A percentile compares a stretch with the other conserved stretches of the same genome.
Evolutionary conservation across 768 basidiomycete species (phyloP).

Genomic region (Phlegmacium glaucopus): DNA sequence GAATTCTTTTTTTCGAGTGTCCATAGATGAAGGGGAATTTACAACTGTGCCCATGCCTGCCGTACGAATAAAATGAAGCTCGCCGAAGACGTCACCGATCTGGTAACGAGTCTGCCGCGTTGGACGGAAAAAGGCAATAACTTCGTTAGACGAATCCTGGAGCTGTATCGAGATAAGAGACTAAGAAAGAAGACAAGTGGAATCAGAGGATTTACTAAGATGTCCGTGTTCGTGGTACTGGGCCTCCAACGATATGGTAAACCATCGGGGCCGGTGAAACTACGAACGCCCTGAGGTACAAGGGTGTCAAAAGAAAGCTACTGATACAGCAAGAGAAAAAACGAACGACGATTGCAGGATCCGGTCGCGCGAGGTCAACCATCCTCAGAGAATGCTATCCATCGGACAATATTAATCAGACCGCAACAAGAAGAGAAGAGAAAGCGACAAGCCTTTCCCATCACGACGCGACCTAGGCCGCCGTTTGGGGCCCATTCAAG

Average conservation of each 20-base stretch:
- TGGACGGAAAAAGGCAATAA: constrained; percentile 79
- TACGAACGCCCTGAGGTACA: constrained; percentile 49
- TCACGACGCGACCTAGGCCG: constrained; percentile 78
- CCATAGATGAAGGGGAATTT: constrained; percentile 25
- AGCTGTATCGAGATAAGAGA: constrained; percentile 43
- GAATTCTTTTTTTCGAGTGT: constrained; percentile 6
- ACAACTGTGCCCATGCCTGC: constrained; percentile 84
- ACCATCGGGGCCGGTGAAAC: constrained; percentile 83
- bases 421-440: constrained; percentile 9
- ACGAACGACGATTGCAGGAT: constrained; percentile 55
- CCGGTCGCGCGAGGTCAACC: constrained; percentile 76
- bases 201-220: constrained; percentile 45
- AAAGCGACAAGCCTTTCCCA: constrained; percentile 64
- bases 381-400: constrained; percentile 72
- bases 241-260: constrained; percentile 79
- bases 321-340: constrained; percentile 5
- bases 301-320: constrained; percentile 9
- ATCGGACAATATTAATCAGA: constrained; percentile 22
- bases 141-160: constrained; percentile 62
- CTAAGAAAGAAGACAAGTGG: constrained; percentile 10
- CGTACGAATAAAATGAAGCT: constrained; percentile 76
- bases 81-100: constrained; percentile 83
- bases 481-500: constrained; percentile 85
- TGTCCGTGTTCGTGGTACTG: constrained; percentile 51
- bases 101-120: constrained; percentile 78